Base-by-base conservation (phyloP, 805 yeast genomes). In the Zygotorulaspora chibaensis region DNA sequence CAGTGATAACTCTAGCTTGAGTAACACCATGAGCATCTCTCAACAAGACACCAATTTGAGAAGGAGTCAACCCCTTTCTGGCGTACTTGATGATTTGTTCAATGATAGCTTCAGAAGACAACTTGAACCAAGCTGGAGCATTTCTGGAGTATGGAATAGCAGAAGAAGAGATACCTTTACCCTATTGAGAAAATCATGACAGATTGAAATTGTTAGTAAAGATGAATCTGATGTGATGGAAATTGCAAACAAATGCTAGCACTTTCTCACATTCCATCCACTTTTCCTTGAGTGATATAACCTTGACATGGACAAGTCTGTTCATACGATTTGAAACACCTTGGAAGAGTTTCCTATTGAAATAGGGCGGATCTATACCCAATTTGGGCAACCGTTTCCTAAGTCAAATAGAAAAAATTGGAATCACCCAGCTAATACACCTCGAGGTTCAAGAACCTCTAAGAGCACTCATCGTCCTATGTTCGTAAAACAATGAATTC, bases 21-120 rank as follows among this genome's bases (percentile, higher is more conserved):
- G 96, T 83, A 68, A 93, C 98, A 79, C 99, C 99, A 82, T 93
- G 98, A 67, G 98, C 93, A 80, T 93, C 99, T 83, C 99, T 89
- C 75, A 93, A 87, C 69, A 89, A 77, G 71, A 93, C 99, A 87
- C 99, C 99, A 61, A 93, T 93, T 78, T 89, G 96, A 68, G 99
- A 93, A 69, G 99, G 99, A 64, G 98, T 87, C 73, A 90, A 80
- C 90, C 99, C 99, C 84, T 93, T 93, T 81, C 97, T 90, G 72
- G 99, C 99, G 81, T 90, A 88, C 86, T 93, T 93, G 90, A 84
- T 75, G 80, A 91, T 83, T 80, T 89, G 96, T 80, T 93, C 99
- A 76, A 90, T 88, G 69, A 93, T 95, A 62, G 88, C 84, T 62
- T 90, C 97, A 63, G 96, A 75, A 55, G 96, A 80, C 68, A 87